Conservation (phyloP, 495 filamentous ascomycete genomes). For the Geoglossum glabrum region DNA sequence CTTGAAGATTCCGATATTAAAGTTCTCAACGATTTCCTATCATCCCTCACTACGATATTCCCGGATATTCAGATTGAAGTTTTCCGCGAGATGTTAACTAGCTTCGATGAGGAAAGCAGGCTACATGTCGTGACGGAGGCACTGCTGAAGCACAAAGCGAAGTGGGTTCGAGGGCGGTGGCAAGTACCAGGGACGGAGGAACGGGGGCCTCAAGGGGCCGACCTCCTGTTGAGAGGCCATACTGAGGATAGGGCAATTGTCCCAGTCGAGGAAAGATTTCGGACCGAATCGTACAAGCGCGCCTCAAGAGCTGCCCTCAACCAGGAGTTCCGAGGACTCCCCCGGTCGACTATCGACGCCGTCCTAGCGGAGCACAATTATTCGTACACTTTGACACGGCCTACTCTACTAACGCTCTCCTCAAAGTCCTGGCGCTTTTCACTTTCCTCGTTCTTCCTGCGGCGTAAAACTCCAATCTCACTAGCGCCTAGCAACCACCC, state of each 20-base stretch:
- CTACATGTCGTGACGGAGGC: slow-evolving; percentile 71
- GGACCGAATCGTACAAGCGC: slow-evolving; percentile 47
- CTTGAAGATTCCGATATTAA: slow-evolving; percentile 36
- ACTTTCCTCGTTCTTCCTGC: slow-evolving; percentile 50
- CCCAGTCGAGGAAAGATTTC: slow-evolving; percentile 50
- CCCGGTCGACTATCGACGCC: slow-evolving; percentile 59
- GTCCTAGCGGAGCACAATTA: slow-evolving; percentile 85
- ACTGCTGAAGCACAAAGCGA: slow-evolving; percentile 53
- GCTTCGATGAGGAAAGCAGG: slow-evolving; percentile 63
- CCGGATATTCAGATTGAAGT: slow-evolving; percentile 76
- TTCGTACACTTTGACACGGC: slow-evolving; percentile 60
- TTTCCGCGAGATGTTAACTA: slow-evolving; percentile 74
- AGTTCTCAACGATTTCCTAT: slow-evolving; percentile 56
- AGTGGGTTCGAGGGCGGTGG: slow-evolving; percentile 59
- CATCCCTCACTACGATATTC: slow-evolving; percentile 54
- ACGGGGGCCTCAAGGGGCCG: slow-evolving; percentile 5
- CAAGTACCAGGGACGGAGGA: slow-evolving; percentile 23
- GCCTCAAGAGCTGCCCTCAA: slow-evolving; percentile 39
- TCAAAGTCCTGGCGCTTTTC: slow-evolving; percentile 73
- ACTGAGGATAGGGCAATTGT: slow-evolving; percentile 21
- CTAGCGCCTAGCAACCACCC: slow-evolving; percentile 37
- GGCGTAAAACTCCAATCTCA: slow-evolving; percentile 38
- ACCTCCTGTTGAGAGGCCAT: background rate
- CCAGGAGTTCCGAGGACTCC: slow-evolving; percentile 70
- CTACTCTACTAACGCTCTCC: slow-evolving; percentile 51